These are phyloP conservation scores for Suillus spraguei DNA, from an alignment of 768 basidiomycete species.

Conservation along the genomic window DNA sequence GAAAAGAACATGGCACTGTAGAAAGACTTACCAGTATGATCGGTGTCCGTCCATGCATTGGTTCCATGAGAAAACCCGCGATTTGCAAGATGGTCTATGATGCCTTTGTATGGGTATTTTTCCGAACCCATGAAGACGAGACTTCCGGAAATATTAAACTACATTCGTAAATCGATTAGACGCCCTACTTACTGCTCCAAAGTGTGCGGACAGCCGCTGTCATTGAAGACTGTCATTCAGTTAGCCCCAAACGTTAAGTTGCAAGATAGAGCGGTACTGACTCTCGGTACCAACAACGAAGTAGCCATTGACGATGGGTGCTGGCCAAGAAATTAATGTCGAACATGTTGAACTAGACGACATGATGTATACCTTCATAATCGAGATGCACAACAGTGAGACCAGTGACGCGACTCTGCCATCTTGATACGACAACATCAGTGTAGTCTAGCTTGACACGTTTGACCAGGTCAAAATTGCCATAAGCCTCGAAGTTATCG, in stretches of 20 bases:
- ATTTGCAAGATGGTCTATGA: slow-evolving; percentile 94
- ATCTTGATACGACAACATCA: slow-evolving; percentile 83
- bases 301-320: slow-evolving; percentile 88
- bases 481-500: slow-evolving; percentile 43
- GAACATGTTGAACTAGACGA: slow-evolving; percentile 10
- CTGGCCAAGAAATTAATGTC: slow-evolving; percentile 40
- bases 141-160: slow-evolving; percentile 39
- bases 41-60: slow-evolving; percentile 97
- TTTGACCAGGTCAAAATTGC: slow-evolving; percentile 85
- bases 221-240: slow-evolving; percentile 74
- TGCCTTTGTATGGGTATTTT: slow-evolving; percentile 94
- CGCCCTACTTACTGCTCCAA: slow-evolving; percentile 78
- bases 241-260: not conserved
- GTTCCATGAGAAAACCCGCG: slow-evolving; percentile 90
- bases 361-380: slow-evolving; percentile 69
- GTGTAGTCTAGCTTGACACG: slow-evolving; percentile 75
- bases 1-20: not conserved
- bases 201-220: slow-evolving; percentile 94
- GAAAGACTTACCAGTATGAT: slow-evolving; percentile 59
- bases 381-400: slow-evolving; percentile 88
- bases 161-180: not conserved
- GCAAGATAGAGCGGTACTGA: slow-evolving; percentile 36
- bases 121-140: slow-evolving; percentile 95
- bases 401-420: slow-evolving; percentile 87
- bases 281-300: slow-evolving; percentile 92